Evolutionary conservation across 2,329 filamentous ascomycete species (phyloP).

Genomic region (Zymoseptoria pseudotritici): DNA sequence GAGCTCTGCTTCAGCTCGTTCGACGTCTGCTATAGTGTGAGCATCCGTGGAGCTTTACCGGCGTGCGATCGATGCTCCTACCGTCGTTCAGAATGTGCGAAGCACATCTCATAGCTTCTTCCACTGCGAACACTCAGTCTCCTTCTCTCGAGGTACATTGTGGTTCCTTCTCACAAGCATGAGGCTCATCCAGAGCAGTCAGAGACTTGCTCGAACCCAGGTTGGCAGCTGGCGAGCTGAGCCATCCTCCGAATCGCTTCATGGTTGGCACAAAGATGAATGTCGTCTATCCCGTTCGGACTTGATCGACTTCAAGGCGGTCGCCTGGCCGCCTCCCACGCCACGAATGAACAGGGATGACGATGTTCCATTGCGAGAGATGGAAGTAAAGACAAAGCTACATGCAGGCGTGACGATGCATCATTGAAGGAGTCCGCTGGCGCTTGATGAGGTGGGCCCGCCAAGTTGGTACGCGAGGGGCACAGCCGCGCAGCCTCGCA

Average conservation of each 20-base stretch:
- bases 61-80: conserved; percentile 19
- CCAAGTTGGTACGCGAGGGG: neutral
- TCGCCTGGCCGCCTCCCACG: neutral
- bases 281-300: neutral
- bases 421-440: neutral
- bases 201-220: conserved; percentile 47
- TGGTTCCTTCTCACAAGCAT: conserved; percentile 48
- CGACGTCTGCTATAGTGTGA: conserved; percentile 54
- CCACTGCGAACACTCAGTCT: conserved; percentile 29
- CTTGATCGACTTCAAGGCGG: neutral
- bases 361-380: neutral
- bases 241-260: conserved; percentile 33
- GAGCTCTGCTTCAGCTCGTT: conserved; percentile 68
- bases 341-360: neutral
- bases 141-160: neutral
- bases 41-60: neutral
- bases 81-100: conserved; percentile 34
- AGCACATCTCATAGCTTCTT: conserved; percentile 37
- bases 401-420: neutral
- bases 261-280: conserved; percentile 11
- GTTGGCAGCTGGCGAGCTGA: conserved; percentile 28
- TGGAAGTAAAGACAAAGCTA: neutral
- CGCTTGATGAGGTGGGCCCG: neutral
- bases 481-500: neutral
- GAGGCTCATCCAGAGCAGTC: conserved; percentile 50